These are phyloP conservation scores for Carex pumila DNA, from an alignment of 176 grass and related monocot genomes.

Conservation along the genomic window DNA sequence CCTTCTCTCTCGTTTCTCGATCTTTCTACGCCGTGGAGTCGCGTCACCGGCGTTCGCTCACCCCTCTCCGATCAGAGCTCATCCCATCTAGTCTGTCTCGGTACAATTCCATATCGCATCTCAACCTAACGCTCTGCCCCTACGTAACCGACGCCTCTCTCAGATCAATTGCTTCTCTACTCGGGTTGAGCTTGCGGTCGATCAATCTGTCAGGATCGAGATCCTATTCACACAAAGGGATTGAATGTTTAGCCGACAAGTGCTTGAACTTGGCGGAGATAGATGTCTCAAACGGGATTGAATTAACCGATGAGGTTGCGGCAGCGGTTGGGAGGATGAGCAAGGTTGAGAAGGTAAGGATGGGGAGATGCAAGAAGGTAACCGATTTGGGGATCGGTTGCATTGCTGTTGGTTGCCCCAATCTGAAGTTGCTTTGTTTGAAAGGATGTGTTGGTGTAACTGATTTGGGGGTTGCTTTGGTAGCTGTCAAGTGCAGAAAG, in stretches of 20 bases:
- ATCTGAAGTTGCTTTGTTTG: slow-evolving; percentile 57
- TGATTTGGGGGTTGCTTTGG: slow-evolving; percentile 53
- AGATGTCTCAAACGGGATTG: slow-evolving; percentile 61
- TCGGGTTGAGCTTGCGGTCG: slow-evolving; percentile 13
- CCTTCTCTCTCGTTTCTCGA: slow-evolving; percentile 65
- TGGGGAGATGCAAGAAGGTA: slow-evolving; percentile 55
- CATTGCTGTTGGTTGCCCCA: slow-evolving; percentile 59
- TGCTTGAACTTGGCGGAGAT: slow-evolving; percentile 45
- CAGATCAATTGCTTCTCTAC: background rate
- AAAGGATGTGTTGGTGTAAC: slow-evolving; percentile 70
- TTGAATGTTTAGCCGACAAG: slow-evolving; percentile 34
- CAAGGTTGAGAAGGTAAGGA: slow-evolving; percentile 25
- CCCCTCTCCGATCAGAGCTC: slow-evolving; percentile 55
- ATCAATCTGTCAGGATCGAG: slow-evolving; percentile 62
- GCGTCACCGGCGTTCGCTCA: slow-evolving; percentile 54
- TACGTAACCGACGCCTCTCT: slow-evolving; percentile 38
- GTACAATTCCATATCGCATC: slow-evolving; percentile 28
- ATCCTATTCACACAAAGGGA: slow-evolving; percentile 38
- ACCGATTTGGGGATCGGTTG: slow-evolving; percentile 78
- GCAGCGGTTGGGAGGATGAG: slow-evolving; percentile 38
- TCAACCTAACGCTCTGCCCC: slow-evolving; percentile 75
- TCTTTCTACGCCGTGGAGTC: slow-evolving; percentile 60
- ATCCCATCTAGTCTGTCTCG: slow-evolving; percentile 36
- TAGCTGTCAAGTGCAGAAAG: slow-evolving; percentile 65
- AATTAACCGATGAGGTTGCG: slow-evolving; percentile 39